Evolutionary conservation across 1,139 yeast genomes (phyloP).

Genomic region (Scheffersomyces stambukii): DNA sequence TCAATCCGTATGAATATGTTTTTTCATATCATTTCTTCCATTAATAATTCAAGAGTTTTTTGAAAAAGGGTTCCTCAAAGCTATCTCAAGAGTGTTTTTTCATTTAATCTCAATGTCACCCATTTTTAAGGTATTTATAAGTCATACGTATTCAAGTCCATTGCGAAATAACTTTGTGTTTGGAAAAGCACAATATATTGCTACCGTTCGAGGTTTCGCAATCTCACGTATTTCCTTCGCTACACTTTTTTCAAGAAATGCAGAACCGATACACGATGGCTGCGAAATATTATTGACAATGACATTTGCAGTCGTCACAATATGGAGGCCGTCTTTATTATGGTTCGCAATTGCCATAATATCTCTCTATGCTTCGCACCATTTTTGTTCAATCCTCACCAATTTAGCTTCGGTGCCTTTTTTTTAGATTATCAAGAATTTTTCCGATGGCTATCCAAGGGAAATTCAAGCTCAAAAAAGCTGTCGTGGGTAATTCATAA

Average conservation of each 20-base stretch:
- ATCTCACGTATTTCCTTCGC: slow-evolving; percentile 62
- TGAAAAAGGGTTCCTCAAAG: slow-evolving; percentile 69
- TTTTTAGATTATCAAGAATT: slow-evolving; percentile 67
- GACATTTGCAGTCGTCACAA: slow-evolving; percentile 58
- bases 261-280: slow-evolving; percentile 66
- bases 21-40: slow-evolving; percentile 80
- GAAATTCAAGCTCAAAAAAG: slow-evolving; percentile 47
- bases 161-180: slow-evolving; percentile 63
- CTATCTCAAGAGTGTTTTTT: slow-evolving; percentile 52
- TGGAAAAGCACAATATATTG: slow-evolving; percentile 81
- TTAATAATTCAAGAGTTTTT: slow-evolving; percentile 73
- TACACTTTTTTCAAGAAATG: slow-evolving; percentile 59
- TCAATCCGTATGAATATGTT: slow-evolving; percentile 76
- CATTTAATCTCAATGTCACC: slow-evolving; percentile 78
- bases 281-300: slow-evolving; percentile 52
- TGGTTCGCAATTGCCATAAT: slow-evolving; percentile 83
- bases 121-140: slow-evolving; percentile 80
- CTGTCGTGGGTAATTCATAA: slow-evolving; percentile 64
- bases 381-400: slow-evolving; percentile 81
- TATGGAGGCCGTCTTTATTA: slow-evolving; percentile 72
- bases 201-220: slow-evolving; percentile 87
- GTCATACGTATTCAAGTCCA: slow-evolving; percentile 77
- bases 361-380: slow-evolving; percentile 75
- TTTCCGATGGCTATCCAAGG: slow-evolving; percentile 65
- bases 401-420: slow-evolving; percentile 65